Conservation (phyloP, 306 rosid genomes). For the Vachellia collinsii region DNA sequence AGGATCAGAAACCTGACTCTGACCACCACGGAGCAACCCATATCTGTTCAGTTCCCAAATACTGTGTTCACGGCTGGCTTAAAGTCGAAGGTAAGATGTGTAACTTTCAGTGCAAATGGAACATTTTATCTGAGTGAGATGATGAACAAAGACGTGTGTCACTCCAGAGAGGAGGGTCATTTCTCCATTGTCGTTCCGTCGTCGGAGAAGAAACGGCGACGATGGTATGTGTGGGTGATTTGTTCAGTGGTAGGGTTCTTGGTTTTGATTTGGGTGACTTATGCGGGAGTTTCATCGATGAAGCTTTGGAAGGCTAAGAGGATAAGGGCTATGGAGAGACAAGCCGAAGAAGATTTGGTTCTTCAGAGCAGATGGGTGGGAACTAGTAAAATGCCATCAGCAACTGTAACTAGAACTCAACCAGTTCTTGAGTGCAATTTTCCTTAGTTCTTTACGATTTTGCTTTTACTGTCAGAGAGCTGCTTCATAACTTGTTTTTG, state of each 20-base stretch:
- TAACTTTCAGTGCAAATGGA: constrained; percentile 58
- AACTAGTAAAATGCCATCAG: constrained; percentile 77
- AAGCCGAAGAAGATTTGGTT: constrained; percentile 68
- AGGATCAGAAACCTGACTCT: constrained; percentile 55
- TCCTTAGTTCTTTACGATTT: constrained; percentile 31
- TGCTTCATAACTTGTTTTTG: constrained; percentile 10
- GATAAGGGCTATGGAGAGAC: constrained; percentile 72
- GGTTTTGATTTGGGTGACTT: constrained; percentile 42
- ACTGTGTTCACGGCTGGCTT: constrained; percentile 30
- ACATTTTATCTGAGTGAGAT: constrained; percentile 51
- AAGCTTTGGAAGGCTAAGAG: constrained; percentile 57
- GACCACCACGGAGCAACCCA: constrained; percentile 61
- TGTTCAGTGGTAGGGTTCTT: constrained; percentile 59
- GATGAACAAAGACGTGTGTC: constrained; percentile 55
- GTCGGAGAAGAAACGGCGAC: constrained; percentile 42
- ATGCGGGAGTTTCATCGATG: constrained; percentile 49
- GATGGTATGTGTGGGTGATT: constrained; percentile 59
- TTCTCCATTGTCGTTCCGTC: constrained; percentile 60
- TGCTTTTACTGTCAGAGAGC: constrained; percentile 6
- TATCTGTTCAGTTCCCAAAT: constrained; percentile 56
- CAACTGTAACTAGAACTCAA: constrained; percentile 72
- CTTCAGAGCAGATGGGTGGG: constrained; percentile 78
- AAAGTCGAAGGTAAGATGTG: constrained; percentile 56
- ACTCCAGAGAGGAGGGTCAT: constrained; percentile 61
- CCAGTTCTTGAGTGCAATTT: constrained; percentile 65